Evolutionary conservation across 2,329 filamentous ascomycete species (phyloP).

Genomic region (Rosellinia necatrix): DNA sequence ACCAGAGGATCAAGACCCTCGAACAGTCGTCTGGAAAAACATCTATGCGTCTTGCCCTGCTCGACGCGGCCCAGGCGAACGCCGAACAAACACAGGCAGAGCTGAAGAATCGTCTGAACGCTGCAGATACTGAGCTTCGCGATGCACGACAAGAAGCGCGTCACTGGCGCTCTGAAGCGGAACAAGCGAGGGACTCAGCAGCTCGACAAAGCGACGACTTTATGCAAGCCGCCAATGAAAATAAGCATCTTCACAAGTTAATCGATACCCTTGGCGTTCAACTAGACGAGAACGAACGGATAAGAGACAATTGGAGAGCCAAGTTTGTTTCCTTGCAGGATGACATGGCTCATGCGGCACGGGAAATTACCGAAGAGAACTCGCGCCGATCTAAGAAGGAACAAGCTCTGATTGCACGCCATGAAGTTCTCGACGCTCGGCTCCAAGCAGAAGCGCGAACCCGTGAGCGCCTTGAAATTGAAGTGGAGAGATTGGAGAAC

Average conservation of each 20-base stretch:
- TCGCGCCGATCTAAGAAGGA: conserved; percentile 78
- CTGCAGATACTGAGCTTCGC: conserved; percentile 59
- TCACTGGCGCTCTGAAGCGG: conserved; percentile 67
- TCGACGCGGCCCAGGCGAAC: conserved; percentile 69
- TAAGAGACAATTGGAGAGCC: conserved; percentile 80
- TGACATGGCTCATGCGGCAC: conserved; percentile 80
- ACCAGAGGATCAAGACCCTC: conserved; percentile 65
- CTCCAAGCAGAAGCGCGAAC: conserved; percentile 76
- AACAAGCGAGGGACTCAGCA: conserved; percentile 58
- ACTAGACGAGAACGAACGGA: conserved; percentile 81
- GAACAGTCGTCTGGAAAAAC: conserved; percentile 61
- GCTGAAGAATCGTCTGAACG: conserved; percentile 59
- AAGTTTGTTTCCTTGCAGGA: conserved; percentile 87
- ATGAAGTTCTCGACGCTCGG: conserved; percentile 77
- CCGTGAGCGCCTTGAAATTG: conserved; percentile 67
- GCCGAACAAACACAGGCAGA: conserved; percentile 59
- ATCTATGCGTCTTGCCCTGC: conserved; percentile 65
- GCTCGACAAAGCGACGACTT: conserved; percentile 56
- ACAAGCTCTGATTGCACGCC: conserved; percentile 76
- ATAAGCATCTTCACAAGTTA: conserved; percentile 74
- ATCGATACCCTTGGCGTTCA: conserved; percentile 77
- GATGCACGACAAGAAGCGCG: conserved; percentile 60
- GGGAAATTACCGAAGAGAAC: conserved; percentile 82
- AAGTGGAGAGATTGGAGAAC: conserved; percentile 67
- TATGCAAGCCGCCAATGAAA: conserved; percentile 57